Conservation (phyloP, 1,284 basidiomycete species). For the Cryptococcus hybrid region DNA sequence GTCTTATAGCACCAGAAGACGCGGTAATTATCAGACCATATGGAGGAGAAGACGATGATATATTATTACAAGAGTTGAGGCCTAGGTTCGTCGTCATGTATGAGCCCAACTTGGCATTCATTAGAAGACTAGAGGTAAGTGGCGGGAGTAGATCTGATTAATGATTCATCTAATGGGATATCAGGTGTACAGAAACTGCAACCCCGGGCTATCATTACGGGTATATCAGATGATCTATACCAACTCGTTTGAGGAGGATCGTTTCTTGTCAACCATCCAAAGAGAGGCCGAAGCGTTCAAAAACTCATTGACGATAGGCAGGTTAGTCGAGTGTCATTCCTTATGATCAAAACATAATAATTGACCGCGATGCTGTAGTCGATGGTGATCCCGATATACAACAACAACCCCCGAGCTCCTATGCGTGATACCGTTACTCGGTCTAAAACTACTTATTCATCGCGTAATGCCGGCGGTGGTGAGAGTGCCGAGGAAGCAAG, state of each 20-base stretch:
- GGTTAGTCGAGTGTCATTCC: constrained; percentile 56
- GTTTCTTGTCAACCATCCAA: constrained; percentile 83
- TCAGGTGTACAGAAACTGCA: constrained; percentile 78
- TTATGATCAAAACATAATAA: background rate
- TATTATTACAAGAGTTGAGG: constrained; percentile 78
- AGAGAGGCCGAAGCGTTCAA: constrained; percentile 96
- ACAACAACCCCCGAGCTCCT: constrained; percentile 65
- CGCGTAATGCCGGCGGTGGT: constrained; percentile 82
- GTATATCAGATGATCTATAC: constrained; percentile 95
- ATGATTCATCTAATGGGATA: background rate
- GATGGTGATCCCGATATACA: constrained; percentile 87
- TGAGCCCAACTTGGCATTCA: constrained; percentile 90
- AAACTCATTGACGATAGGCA: constrained; percentile 87
- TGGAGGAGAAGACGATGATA: constrained; percentile 89
- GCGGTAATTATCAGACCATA: constrained; percentile 85
- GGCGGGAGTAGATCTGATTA: background rate
- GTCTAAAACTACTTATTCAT: constrained; percentile 77
- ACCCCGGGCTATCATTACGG: constrained; percentile 76
- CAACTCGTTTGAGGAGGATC: constrained; percentile 92
- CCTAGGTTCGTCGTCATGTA: constrained; percentile 94
- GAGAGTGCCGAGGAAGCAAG: constrained; percentile 66
- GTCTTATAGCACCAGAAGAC: constrained; percentile 73
- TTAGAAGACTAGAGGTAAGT: constrained; percentile 83
- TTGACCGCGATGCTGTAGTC: constrained; percentile 54
- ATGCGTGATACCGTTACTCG: constrained; percentile 58